Base-by-base conservation (phyloP, 1,284 basidiomycete genomes). In the Trametes hirsuta region DNA sequence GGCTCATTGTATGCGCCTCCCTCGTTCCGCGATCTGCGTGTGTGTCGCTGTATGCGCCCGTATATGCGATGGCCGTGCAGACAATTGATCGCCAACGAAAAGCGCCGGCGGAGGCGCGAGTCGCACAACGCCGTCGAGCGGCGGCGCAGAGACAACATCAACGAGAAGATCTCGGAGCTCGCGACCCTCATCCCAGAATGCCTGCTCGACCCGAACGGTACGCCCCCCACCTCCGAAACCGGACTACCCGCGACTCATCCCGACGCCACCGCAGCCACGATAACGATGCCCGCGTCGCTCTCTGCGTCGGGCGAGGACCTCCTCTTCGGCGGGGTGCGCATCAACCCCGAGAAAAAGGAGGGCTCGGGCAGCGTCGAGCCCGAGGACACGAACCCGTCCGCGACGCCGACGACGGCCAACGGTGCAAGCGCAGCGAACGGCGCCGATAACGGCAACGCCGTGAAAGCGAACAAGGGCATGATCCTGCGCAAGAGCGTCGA, bases 41-140 rank as follows among this genome's bases (percentile, higher is more conserved):
- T 54, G 21, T 34, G 40, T 55, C 49, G 35, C 37, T 59, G 8
- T 25, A 6, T 50, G 39, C 22, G 40, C 39, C 36, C 39, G 36
- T 35, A 46, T 34, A 47, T 51, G 58, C 53, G 40, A 50, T 47
- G 47, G 54, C 50, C 41, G 45, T 22, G 35, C 53, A 76, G 73
- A 57, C 79, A 80, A 11, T 58, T 81, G 35, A 73, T 88, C 15
- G 87, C 83, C 53, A 86, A 79, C 65, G 93, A 95, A 76, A 94
- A 94, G 73, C 78, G 93, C 11, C 77, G 91, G 9, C 78, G 90
- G 45, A 77, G 93, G 48, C 79, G 94, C 60, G 94, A 95, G 75
- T 90, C 87, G 6, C 94, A 96, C 73, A 96, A 96, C 70, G 94
- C 93, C 3, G 94, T 97, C 64, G 94, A 97, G 77, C 81, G 94